These are phyloP conservation scores for Scheffersomyces titani DNA, from an alignment of 1,139 yeast species.

Conservation along the genomic window DNA sequence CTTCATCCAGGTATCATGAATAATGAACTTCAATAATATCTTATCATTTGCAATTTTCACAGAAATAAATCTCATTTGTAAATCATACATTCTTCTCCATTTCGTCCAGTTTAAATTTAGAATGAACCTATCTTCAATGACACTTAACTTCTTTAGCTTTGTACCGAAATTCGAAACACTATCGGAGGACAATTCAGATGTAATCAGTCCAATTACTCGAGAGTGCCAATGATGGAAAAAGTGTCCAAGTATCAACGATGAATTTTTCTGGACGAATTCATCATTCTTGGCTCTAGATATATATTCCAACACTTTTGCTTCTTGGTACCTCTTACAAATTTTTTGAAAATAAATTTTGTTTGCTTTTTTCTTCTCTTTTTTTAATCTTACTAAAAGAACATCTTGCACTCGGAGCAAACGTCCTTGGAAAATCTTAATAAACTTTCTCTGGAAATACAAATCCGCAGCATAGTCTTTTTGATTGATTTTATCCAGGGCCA, in stretches of 20 bases:
- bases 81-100: conserved; percentile 15
- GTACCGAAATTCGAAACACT: conserved; percentile 8
- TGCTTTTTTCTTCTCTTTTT: background rate
- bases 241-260: background rate
- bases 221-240: background rate
- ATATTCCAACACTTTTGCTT: background rate
- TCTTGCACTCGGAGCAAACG: background rate
- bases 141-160: conserved; percentile 9
- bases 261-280: background rate
- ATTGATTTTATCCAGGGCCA: background rate
- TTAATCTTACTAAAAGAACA: background rate
- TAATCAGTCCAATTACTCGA: background rate
- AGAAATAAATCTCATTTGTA: conserved; percentile 5
- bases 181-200: background rate
- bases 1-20: conserved; percentile 17
- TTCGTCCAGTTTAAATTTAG: conserved; percentile 1
- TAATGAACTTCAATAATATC: conserved; percentile 10
- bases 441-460: background rate
- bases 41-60: conserved; percentile 9
- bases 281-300: background rate
- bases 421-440: background rate
- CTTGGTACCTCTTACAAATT: background rate
- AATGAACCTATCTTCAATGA: conserved; percentile 1
- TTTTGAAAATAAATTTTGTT: background rate
- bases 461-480: background rate